Evolutionary conservation across 148 eudicot genomes (phyloP).

Genomic region (Fallopia convolvulus): DNA sequence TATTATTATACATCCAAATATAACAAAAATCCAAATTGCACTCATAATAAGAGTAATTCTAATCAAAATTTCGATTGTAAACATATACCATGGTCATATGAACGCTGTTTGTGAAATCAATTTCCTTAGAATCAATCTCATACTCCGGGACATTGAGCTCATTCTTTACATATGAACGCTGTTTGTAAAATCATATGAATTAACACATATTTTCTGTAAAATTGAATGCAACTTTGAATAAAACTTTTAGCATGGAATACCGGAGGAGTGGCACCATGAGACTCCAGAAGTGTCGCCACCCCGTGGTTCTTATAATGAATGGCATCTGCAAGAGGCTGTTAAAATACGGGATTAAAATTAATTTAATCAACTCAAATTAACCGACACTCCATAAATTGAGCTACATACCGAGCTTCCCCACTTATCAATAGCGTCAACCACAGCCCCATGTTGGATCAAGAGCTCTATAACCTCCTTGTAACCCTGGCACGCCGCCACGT

Average conservation of each 20-base stretch:
- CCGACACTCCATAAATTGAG: too few species aligned
- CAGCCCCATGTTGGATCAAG: conserved; percentile 59
- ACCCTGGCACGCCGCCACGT: conserved; percentile 90
- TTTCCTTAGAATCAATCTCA: conserved; percentile 76
- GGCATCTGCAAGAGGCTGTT: conserved; percentile 98
- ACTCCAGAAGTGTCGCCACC: conserved; percentile 73
- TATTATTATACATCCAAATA: not conserved
- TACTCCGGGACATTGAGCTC: conserved; percentile 85
- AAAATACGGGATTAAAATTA: not conserved
- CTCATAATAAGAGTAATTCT: not conserved
- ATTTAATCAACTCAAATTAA: not conserved
- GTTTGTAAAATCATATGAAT: not conserved
- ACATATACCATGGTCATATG: conserved; percentile 55
- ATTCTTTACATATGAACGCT: conserved; percentile 32
- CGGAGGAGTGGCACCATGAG: conserved; percentile 69
- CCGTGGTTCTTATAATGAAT: conserved; percentile 75
- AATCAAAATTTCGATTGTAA: not conserved
- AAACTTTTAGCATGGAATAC: conserved; percentile 29
- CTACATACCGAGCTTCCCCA: conserved; percentile 92
- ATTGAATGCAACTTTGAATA: not conserved
- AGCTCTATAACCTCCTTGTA: conserved; percentile 62
- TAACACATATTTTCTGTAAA: not conserved
- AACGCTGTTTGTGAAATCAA: conserved; percentile 75
- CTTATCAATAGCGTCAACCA: conserved; percentile 82
- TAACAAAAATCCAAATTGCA: not conserved